Percentiles rank a stretch among this genome's conserved stretches.
These are phyloP conservation scores for Leucocoprinus sp. DNA, from an alignment of 768 basidiomycete species.

Conservation along the genomic window DNA sequence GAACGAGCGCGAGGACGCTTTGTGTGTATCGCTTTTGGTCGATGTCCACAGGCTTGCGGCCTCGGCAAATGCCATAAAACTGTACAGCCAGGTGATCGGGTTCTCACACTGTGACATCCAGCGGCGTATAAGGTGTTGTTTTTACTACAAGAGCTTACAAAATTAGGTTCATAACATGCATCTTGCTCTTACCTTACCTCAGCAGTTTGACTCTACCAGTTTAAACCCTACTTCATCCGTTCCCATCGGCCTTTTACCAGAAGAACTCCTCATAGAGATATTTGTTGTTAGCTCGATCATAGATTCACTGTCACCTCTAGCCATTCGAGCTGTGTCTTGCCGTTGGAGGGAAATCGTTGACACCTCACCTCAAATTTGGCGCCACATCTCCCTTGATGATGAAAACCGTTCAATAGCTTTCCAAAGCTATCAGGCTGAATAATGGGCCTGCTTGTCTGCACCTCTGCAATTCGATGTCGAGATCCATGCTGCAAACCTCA, in stretches of 20 bases:
- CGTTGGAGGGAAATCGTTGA: conserved; percentile 51
- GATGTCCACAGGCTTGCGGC: conserved; percentile 20
- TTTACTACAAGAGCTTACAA: too few species aligned
- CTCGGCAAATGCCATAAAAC: conserved; percentile 33
- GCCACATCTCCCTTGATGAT: conserved; percentile 45
- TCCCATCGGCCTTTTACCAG: conserved; percentile 34
- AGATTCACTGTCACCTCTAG: conserved; percentile 40
- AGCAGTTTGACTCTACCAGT: background rate
- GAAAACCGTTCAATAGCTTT: conserved; percentile 22
- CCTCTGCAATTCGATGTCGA: conserved; percentile 50
- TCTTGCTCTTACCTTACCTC: background rate
- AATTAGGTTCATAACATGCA: too few species aligned
- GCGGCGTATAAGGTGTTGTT: too few species aligned
- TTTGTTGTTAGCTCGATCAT: conserved; percentile 39
- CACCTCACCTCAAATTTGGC: conserved; percentile 55
- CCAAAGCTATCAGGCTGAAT: conserved; percentile 34
- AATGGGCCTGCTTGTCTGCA: conserved; percentile 47
- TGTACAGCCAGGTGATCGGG: too few species aligned
- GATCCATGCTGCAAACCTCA: conserved; percentile 36
- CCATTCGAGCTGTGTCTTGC: conserved; percentile 44
- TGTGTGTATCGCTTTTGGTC: conserved; percentile 35
- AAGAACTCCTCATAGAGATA: conserved; percentile 57
- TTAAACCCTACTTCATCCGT: conserved; percentile 5
- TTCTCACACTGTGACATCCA: too few species aligned
- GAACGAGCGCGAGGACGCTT: conserved; percentile 35